Percentiles rank a stretch among this genome's conserved stretches.
phyloP scores from a whole-genome alignment of 1,284 basidiomycete species.

The Ceratorhiza oryzae-sativae region DNA sequence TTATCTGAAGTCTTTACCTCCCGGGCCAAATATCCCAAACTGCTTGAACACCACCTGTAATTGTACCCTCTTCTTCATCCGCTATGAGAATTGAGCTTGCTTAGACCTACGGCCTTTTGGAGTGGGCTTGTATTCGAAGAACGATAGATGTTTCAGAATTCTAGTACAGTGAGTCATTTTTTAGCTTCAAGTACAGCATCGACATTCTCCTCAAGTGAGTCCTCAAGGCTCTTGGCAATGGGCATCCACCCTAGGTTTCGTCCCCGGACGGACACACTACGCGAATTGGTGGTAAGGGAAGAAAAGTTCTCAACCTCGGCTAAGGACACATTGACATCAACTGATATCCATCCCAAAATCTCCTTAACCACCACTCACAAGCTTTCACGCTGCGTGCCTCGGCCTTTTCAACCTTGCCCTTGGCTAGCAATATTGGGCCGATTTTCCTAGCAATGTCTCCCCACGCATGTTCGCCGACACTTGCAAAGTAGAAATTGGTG shows the following conservation, averaged over 20 bases:
- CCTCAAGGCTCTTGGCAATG: conserved; percentile 25
- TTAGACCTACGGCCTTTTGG: background rate
- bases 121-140: background rate
- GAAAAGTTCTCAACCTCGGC: conserved; percentile 26
- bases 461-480: conserved; percentile 38
- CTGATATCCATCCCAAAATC: background rate
- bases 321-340: background rate
- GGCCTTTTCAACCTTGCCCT: conserved; percentile 36
- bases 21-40: conserved; percentile 10
- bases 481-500: conserved; percentile 42
- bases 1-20: conserved; percentile 20
- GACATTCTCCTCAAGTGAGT: conserved; percentile 42
- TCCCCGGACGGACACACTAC: conserved; percentile 30
- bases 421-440: conserved; percentile 38
- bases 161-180: background rate
- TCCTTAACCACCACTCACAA: background rate
- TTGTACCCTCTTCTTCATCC: conserved; percentile 22
- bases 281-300: conserved; percentile 37
- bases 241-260: conserved; percentile 40
- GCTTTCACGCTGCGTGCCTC: conserved; percentile 33
- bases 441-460: conserved; percentile 38
- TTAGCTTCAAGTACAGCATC: conserved; percentile 30
- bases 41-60: conserved; percentile 36
- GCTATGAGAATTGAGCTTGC: conserved; percentile 27
- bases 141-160: no score